These are phyloP conservation scores for Tolypocladium inflatum DNA, from an alignment of 2,329 filamentous ascomycete genomes.

Conservation along the genomic window DNA sequence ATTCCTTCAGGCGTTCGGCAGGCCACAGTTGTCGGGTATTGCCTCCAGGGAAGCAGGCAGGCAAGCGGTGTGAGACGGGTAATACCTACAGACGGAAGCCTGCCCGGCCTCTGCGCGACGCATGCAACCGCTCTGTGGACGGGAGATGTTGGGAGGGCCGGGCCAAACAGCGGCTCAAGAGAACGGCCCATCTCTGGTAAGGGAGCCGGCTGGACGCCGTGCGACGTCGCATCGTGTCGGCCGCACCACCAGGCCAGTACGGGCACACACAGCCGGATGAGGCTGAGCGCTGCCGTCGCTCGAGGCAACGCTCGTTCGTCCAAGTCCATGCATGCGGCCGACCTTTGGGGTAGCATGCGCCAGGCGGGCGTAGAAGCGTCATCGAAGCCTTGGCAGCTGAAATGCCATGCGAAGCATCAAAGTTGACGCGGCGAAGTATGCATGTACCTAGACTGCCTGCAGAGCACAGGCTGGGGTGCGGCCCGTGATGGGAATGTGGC, in stretches of 20 bases:
- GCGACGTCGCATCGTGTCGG: constrained; percentile 1
- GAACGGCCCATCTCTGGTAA: not conserved
- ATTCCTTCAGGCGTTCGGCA: not conserved
- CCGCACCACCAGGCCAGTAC: not conserved
- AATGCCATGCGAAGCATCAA: not conserved
- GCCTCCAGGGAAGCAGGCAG: not conserved
- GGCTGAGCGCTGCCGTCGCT: not conserved
- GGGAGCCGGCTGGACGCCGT: not conserved
- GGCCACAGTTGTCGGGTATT: not conserved
- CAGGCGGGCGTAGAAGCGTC: not conserved
- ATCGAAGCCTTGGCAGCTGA: constrained; percentile 3
- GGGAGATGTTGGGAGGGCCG: not conserved
- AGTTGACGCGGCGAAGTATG: too few relatives aligned
- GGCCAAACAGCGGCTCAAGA: not conserved
- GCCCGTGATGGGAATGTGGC: not conserved
- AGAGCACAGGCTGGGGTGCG: not conserved
- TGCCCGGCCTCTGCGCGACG: not conserved
- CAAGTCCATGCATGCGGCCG: not conserved
- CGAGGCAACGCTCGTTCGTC: not conserved
- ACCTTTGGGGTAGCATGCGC: not conserved
- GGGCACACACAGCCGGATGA: not conserved
- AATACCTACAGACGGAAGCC: not conserved
- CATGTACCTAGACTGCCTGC: too few relatives aligned
- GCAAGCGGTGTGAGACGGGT: not conserved
- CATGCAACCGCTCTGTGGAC: not conserved